Evolutionary conservation across 1,284 basidiomycete species (phyloP).

Genomic region (Cystobasidiaceae sp.): DNA sequence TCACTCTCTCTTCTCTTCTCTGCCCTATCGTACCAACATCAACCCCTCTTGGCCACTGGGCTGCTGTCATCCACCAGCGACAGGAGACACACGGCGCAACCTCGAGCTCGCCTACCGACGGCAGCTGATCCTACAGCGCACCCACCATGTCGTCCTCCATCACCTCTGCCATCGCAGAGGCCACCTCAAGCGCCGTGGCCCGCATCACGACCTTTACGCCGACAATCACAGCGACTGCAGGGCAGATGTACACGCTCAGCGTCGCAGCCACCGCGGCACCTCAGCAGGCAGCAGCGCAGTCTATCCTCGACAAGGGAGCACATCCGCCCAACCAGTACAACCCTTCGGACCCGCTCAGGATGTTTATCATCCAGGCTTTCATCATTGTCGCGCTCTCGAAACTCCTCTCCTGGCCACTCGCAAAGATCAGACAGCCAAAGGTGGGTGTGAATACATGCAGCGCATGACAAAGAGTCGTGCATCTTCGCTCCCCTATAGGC

Average conservation of each 20-base stretch:
- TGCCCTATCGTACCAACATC: background rate
- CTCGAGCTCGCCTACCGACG: too few species aligned
- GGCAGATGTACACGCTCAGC: slow-evolving; percentile 1
- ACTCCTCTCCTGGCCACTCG: slow-evolving; percentile 44
- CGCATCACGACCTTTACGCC: slow-evolving; percentile 27
- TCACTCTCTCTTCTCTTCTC: background rate
- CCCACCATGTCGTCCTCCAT: background rate
- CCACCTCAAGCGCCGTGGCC: slow-evolving; percentile 1
- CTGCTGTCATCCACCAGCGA: background rate
- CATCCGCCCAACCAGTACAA: slow-evolving; percentile 8
- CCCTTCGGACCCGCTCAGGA: slow-evolving; percentile 28
- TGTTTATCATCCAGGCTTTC: slow-evolving; percentile 43
- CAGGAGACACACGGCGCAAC: background rate
- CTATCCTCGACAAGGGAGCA: slow-evolving; percentile 27
- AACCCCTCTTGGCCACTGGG: background rate
- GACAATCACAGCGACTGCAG: slow-evolving; percentile 30
- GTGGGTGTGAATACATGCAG: background rate
- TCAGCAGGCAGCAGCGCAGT: slow-evolving; percentile 20
- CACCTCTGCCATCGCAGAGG: background rate
- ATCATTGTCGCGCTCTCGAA: slow-evolving; percentile 49
- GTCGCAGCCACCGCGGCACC: slow-evolving; percentile 17
- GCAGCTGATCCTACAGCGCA: too few species aligned
- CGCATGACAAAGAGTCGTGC: background rate
- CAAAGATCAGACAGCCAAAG: slow-evolving; percentile 46
- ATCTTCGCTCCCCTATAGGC: background rate